A percentile compares a stretch with the other conserved stretches of the same genome.
These are phyloP conservation scores for Hylodesmum podocarpum DNA, from an alignment of 306 rosid species.

Conservation along the genomic window DNA sequence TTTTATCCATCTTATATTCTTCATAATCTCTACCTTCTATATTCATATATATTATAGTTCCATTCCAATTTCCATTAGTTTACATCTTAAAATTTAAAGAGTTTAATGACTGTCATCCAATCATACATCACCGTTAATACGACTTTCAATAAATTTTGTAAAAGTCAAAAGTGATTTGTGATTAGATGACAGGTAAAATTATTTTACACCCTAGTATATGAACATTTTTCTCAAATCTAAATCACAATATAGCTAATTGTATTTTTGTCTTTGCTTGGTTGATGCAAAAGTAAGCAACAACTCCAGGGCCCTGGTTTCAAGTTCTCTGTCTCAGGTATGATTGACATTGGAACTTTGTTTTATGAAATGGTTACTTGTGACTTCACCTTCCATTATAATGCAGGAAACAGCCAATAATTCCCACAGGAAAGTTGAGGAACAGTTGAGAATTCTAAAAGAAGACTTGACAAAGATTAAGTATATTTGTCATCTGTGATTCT, in stretches of 20 bases:
- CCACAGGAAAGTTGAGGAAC: slow-evolving; percentile 47
- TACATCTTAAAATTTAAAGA: not conserved
- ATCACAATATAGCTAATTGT: not conserved
- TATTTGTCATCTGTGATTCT: not conserved
- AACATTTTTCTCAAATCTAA: too few species aligned
- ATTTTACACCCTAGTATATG: too few species aligned
- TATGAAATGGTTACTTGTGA: not conserved
- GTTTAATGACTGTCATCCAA: too few species aligned
- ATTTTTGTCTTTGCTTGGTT: not conserved
- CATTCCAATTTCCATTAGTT: not conserved
- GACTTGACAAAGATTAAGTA: slow-evolving; percentile 54
- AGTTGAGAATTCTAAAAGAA: slow-evolving; percentile 59
- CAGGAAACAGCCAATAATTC: slow-evolving; percentile 50
- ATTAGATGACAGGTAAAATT: too few species aligned
- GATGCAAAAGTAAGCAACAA: slow-evolving; percentile 15
- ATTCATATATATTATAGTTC: not conserved
- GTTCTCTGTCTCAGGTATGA: slow-evolving; percentile 64
- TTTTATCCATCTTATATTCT: not conserved
- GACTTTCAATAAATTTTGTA: too few species aligned
- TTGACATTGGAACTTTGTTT: not conserved
- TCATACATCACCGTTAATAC: too few species aligned
- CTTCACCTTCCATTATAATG: slow-evolving; percentile 20
- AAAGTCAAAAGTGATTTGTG: too few species aligned
- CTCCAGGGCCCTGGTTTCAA: slow-evolving; percentile 40
- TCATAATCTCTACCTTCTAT: not conserved